Conservation (phyloP, 441 rosid genomes). For the Croton laevigatus region DNA sequence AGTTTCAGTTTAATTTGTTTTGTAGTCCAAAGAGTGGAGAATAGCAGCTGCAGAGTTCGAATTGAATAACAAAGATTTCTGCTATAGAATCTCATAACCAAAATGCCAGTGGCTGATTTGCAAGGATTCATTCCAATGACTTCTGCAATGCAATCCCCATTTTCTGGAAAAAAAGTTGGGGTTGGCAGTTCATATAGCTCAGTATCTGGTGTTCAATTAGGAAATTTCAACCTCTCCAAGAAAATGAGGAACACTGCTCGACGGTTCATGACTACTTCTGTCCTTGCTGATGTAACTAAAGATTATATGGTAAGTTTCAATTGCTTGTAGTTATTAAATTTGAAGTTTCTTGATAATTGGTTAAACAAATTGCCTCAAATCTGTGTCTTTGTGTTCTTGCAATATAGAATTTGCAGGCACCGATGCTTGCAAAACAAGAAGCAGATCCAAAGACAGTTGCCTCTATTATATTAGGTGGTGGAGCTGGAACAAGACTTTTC, state of each 20-base stretch:
- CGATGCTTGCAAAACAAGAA: conserved; percentile 33
- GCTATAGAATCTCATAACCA: neutral
- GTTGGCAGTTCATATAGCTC: conserved; percentile 14
- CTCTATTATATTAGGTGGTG: conserved; percentile 81
- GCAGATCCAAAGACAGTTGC: conserved; percentile 85
- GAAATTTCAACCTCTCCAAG: conserved; percentile 21
- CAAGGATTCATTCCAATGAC: conserved; percentile 29
- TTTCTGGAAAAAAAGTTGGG: conserved; percentile 29
- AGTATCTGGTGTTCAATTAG: conserved; percentile 24
- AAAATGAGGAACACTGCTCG: conserved; percentile 24
- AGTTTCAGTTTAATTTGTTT: neutral
- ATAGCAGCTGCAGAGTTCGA: conserved; percentile 13
- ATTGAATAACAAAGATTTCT: neutral
- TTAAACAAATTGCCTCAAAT: conserved; percentile 6
- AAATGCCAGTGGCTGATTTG: conserved; percentile 27
- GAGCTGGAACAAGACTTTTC: conserved; percentile 83
- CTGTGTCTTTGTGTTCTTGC: conserved; percentile 15
- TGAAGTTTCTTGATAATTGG: neutral
- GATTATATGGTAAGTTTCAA: conserved; percentile 40
- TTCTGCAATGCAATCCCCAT: conserved; percentile 32
- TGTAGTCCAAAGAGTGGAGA: conserved; percentile 18
- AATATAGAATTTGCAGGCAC: conserved; percentile 39
- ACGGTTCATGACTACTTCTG: conserved; percentile 29
- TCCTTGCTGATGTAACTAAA: conserved; percentile 54
- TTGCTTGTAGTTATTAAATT: neutral